These are phyloP conservation scores for Mycena sanguinolenta DNA, from an alignment of 768 basidiomycete species.

Conservation along the genomic window DNA sequence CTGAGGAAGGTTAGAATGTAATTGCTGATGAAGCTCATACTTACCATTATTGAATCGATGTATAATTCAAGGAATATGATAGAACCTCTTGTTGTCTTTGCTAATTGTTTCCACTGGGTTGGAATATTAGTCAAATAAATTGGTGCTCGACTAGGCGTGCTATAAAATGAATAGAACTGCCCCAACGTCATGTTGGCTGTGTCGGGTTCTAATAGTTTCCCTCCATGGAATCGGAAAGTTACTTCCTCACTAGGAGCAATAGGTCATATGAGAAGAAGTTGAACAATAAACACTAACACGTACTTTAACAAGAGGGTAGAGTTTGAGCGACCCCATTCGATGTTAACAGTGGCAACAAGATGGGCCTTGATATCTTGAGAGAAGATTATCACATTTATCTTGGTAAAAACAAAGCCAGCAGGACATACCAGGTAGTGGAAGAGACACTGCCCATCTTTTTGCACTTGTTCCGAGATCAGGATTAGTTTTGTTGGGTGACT, in stretches of 20 bases:
- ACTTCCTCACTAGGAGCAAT: neutral
- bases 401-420: neutral
- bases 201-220: neutral
- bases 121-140: neutral
- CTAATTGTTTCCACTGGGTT: neutral
- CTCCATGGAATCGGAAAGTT: neutral
- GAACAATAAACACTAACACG: neutral
- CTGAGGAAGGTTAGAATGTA: neutral
- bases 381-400: neutral
- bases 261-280: neutral
- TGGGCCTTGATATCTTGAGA: constrained; percentile 10
- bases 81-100: neutral
- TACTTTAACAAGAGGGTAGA: neutral
- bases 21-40: neutral
- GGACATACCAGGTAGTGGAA: neutral
- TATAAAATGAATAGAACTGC: neutral
- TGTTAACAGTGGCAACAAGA: neutral
- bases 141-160: neutral
- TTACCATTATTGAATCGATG: neutral
- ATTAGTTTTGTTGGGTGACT: too few relatives aligned
- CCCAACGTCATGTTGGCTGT: neutral
- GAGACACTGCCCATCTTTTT: neutral
- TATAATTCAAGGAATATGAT: neutral
- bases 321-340: neutral
- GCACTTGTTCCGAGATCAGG: neutral